Evolutionary conservation across 73 alveolate genomes (phyloP), one percentile per base, ranked within the genome.

Genomic region (Paramecium biaurelia): DNA sequence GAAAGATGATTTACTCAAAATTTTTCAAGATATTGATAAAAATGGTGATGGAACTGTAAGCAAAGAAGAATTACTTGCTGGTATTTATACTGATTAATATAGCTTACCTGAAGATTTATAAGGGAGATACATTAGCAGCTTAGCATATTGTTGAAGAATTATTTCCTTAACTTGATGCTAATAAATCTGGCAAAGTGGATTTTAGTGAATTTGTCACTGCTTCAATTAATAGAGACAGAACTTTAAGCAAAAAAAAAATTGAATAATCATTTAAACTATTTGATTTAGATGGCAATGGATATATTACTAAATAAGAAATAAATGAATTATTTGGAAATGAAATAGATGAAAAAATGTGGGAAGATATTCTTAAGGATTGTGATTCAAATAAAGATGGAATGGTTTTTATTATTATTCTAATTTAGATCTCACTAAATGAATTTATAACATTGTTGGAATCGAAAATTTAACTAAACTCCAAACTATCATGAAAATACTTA

Each of bases 41-140:
- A 79, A 79, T 79, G 90, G 90, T 8, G 90, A 79, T 79, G 90
- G 90, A 5, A 79, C 72, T n/a, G 90, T 79, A 4, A 79, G 90
- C 18, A 79, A 79, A 45, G 90, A 79, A 20, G 90, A 79, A 47
- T 41, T 79, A 45, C 56, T 79, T 15, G 45, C 34, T 37, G 90
- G 90, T 79, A 72, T 28, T 10, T 30, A 4, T 37, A 14, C 18
- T 30, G 1, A 20, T 63, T 34, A 23, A 14, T 6, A 0, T 15
- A 79, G 90, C 76, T 30, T 79, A 79, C 43, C 2, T 79, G 20
- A 79, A 79, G 24, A 42, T 79, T 24, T 79, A 43, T 79, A 79
- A 79, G 24, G 90, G 90, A 43, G 90, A 79, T 43, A 7, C 8
- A 3, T 21, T 79, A 18, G 74, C 70, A 21, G 90, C 90, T 11